Conservation (phyloP, 257 asterid genomes). For the Solanum megistacrolobum region DNA sequence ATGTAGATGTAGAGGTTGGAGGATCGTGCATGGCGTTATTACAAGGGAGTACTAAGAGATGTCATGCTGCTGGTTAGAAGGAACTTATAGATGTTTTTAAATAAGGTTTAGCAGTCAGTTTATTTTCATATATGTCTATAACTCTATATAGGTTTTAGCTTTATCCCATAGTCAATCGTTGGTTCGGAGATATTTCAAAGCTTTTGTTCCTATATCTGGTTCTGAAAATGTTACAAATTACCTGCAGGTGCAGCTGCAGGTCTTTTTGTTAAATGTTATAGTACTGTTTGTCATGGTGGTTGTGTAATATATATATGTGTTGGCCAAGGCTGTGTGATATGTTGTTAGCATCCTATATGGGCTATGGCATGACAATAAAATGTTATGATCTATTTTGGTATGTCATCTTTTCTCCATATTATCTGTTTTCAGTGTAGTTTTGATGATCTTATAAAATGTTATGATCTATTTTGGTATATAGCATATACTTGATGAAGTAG, state of each 20-base stretch:
- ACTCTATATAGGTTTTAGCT: neutral
- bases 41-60: neutral
- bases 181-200: neutral
- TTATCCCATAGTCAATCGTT: neutral
- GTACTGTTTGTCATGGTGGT: neutral
- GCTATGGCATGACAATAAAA: neutral
- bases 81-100: constrained; percentile 6
- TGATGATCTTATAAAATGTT: neutral
- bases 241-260: neutral
- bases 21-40: neutral
- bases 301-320: neutral
- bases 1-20: neutral
- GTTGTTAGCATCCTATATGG: neutral
- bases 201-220: neutral
- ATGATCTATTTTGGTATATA: too few relatives aligned
- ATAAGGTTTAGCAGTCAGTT: neutral
- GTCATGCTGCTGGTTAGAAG: neutral
- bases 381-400: neutral
- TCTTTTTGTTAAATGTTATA: neutral
- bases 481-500: neutral
- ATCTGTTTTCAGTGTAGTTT: neutral
- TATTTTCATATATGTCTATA: neutral
- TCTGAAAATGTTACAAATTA: neutral
- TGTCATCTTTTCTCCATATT: neutral
- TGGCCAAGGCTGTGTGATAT: neutral